These are phyloP conservation scores for Exophiala bonariae DNA, from an alignment of 2,329 filamentous ascomycete species.

Conservation along the genomic window DNA sequence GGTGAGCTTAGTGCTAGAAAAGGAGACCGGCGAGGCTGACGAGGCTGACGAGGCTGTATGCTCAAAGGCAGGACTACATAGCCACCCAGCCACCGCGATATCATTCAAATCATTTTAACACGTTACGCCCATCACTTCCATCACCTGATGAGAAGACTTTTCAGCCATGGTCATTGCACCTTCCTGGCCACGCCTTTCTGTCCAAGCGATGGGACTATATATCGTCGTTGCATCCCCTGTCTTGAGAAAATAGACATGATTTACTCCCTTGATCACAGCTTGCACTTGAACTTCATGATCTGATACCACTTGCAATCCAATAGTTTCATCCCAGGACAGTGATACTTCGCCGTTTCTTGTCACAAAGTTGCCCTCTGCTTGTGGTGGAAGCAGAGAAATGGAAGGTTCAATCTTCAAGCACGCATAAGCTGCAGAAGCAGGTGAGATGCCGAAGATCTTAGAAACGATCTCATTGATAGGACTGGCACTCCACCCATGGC, in stretches of 20 bases:
- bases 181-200: no score
- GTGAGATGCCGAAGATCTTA: neutral
- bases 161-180: no score
- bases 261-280: neutral
- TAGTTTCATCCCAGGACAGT: neutral
- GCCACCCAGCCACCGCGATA: no score
- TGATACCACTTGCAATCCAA: neutral
- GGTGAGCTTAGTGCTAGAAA: no score
- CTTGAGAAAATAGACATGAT: neutral
- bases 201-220: neutral
- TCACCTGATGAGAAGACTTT: no score
- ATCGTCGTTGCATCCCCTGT: neutral
- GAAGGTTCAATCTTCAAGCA: neutral
- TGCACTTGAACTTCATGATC: neutral
- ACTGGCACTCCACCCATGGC: neutral
- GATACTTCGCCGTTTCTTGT: neutral
- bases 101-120: no score
- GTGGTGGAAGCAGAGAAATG: neutral
- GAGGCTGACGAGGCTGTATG: no score
- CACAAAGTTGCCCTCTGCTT: neutral
- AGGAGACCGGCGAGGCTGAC: no score
- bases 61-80: no score
- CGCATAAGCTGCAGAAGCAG: neutral
- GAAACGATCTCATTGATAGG: conserved; percentile 1
- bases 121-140: no score